These are phyloP conservation scores for Podila epicladia DNA, from an alignment of 192 early-diverging fungal genomes.

Conservation along the genomic window DNA sequence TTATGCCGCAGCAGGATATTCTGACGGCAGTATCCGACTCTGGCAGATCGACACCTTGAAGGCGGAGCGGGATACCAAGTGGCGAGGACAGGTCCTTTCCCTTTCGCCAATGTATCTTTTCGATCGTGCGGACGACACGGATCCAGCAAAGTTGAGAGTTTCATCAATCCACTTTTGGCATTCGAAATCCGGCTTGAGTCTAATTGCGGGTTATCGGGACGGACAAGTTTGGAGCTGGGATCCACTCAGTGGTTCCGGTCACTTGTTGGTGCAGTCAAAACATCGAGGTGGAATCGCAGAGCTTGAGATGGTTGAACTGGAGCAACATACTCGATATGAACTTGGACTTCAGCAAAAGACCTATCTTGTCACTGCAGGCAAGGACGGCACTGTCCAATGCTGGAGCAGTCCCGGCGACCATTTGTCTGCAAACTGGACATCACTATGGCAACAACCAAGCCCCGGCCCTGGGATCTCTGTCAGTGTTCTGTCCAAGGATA, in stretches of 20 bases:
- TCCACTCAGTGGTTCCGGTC: constrained; percentile 6
- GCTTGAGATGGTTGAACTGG: constrained; percentile 8
- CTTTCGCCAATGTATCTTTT: not conserved
- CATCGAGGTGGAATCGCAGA: constrained; percentile 41
- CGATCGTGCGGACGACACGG: not conserved
- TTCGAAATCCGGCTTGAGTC: not conserved
- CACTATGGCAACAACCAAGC: constrained; percentile 22
- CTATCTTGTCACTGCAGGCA: constrained; percentile 29
- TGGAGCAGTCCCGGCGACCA: constrained; percentile 7
- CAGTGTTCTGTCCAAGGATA: constrained; percentile 15
- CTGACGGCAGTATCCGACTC: constrained; percentile 18
- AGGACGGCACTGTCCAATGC: constrained; percentile 39
- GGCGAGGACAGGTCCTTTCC: not conserved
- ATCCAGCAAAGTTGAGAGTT: constrained; percentile 9
- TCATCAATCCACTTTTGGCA: constrained; percentile 12
- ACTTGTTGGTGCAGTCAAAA: constrained; percentile 13
- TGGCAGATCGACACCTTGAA: constrained; percentile 14
- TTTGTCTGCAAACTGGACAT: constrained; percentile 1
- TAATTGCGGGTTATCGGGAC: constrained; percentile 41
- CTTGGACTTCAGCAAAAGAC: constrained; percentile 8
- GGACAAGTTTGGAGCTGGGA: constrained; percentile 45
- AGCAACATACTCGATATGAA: constrained; percentile 8
- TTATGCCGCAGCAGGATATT: constrained; percentile 27
- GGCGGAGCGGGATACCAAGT: not conserved
- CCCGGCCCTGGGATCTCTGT: constrained; percentile 4